These are phyloP conservation scores for Pseudopediastrum boryanum DNA, from an alignment of 139 green algal species.

Conservation along the genomic window DNA sequence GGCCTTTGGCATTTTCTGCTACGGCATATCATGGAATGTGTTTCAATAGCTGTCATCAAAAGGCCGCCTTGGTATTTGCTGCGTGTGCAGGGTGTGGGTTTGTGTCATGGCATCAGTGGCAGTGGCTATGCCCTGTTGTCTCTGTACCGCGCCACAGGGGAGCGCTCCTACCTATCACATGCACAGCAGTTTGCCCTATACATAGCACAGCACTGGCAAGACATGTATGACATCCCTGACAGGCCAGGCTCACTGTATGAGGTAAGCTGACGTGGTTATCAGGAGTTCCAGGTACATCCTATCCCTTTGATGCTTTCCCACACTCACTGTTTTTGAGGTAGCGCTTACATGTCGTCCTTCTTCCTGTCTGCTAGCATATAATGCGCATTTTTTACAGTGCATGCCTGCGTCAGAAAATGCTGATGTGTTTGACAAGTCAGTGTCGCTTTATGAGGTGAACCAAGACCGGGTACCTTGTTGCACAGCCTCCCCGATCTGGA, in stretches of 20 bases:
- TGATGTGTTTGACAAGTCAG: neutral
- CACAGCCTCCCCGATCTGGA: neutral
- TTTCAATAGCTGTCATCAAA: too few relatives aligned
- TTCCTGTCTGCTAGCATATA: neutral
- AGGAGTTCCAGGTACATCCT: too few relatives aligned
- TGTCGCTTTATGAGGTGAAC: neutral
- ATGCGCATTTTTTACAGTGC: too few relatives aligned
- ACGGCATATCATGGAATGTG: too few relatives aligned
- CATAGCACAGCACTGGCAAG: constrained; percentile 35
- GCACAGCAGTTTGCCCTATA: constrained; percentile 58
- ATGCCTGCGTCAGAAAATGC: neutral
- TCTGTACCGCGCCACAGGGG: constrained; percentile 46
- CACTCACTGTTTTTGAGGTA: neutral
- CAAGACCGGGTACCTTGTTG: constrained; percentile 1
- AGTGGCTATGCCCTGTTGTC: constrained; percentile 67
- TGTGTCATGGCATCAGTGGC: constrained; percentile 71
- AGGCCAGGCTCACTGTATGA: constrained; percentile 64
- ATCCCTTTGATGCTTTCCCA: too few relatives aligned
- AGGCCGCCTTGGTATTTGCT: too few relatives aligned
- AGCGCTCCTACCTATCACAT: constrained; percentile 46
- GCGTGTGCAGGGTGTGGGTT: constrained; percentile 47
- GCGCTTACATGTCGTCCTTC: neutral
- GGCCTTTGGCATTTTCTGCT: too few relatives aligned
- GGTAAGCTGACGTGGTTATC: constrained; percentile 1
- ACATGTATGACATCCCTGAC: constrained; percentile 57